Evolutionary conservation across 768 basidiomycete genomes (phyloP), one percentile per base, ranked within the genome.

Genomic region (Pholiota molesta): DNA sequence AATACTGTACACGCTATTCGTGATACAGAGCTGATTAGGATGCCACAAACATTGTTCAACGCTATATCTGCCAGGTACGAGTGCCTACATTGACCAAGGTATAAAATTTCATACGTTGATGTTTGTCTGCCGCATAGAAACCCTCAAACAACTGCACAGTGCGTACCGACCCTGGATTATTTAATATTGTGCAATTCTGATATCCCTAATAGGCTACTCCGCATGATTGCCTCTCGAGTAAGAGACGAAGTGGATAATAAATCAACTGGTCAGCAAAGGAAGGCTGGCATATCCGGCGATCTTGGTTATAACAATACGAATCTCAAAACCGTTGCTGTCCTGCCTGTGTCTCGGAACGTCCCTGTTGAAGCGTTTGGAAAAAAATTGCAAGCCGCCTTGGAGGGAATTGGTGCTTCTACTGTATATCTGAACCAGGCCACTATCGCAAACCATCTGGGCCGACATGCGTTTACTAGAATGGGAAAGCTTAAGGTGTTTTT

Each of bases 21-120:
- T 68, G 97, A 99, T 72, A 95, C 95, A 0, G 97, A 99, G 73
- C 82, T 99, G 13, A 97, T 97, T 29, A 81, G 97, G 29, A 97
- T 99, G 92, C 97, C 97, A 0, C 89, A 92, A 69, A 97, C 97
- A 0, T 81, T 99, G 10, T 99, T 99, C 81, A 99, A 99, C 73
- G 97, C 97, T 0, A 97, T 99, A 61, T 94, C 93, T 47, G 89
- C 91, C 11, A 80, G 92, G 91, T 90, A 62, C 64, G 83, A 42
- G 44, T 26, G 21, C 7, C 23, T 23, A 16, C 26, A 19, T 52
- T 29, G 14, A 29, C 26, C 40, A 37, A 4, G 31, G 35, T 10
- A 23, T 13, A 53, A 31, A 55, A 53, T 23, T 52, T 31, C 62
- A 39, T 65, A 60, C 23, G 29, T 31, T 28, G 55, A 35, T 26